Percentiles rank a stretch among this genome's conserved stretches.
Evolutionary conservation across 306 rosid species (phyloP).

Genomic region (Delonix regia): DNA sequence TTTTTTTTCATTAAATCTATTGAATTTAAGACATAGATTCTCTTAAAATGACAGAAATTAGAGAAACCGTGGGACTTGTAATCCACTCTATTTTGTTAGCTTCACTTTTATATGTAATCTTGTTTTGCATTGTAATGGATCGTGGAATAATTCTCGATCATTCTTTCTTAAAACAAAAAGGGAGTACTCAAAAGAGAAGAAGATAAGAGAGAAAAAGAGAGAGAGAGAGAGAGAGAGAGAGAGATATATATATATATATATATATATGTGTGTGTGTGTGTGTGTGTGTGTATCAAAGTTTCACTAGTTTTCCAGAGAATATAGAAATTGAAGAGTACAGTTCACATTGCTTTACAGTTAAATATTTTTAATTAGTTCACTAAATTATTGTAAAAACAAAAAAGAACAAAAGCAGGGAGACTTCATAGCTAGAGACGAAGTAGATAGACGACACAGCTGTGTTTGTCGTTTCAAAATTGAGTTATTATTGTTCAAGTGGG

Average conservation of each 20-base stretch:
- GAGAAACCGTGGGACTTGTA: no score
- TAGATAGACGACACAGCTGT: neutral
- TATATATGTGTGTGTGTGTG: no score
- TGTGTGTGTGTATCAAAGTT: no score
- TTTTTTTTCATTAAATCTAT: neutral
- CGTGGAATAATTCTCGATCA: neutral
- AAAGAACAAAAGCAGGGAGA: neutral
- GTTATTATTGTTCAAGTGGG: neutral
- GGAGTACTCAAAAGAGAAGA: neutral
- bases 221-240: no score
- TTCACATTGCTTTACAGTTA: neutral
- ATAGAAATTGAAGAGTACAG: constrained; percentile 11
- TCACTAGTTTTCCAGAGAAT: neutral
- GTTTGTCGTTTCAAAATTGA: neutral
- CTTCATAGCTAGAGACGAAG: neutral
- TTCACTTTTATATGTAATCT: neutral
- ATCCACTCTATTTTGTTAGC: no score
- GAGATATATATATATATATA: no score
- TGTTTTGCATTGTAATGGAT: neutral
- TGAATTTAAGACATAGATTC: neutral
- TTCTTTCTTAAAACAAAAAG: neutral
- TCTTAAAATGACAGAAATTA: neutral
- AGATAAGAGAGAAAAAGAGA: no score
- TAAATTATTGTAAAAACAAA: neutral
- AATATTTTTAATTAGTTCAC: neutral